Evolutionary conservation across 2,329 filamentous ascomycete species (phyloP), one percentile per base, ranked within the genome.

Genomic region (Clathrospora elynae): DNA sequence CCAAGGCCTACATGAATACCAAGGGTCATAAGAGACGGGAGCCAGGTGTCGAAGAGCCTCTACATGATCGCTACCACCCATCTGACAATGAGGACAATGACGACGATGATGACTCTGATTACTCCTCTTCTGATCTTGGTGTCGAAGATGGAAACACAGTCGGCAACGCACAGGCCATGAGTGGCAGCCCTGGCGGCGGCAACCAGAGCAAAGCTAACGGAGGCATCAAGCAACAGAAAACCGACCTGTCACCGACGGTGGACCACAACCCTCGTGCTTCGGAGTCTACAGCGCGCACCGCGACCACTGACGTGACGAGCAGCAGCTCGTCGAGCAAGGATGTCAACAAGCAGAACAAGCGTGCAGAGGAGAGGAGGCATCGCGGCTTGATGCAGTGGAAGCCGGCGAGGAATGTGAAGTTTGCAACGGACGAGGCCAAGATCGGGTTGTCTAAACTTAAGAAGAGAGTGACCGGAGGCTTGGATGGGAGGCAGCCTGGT

Each of bases 321-420:
- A 31, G 32, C 16, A 41, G 52, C 2, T 63, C 37, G 42, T 68
- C 57, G 25, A 54, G 47, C 63, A 84, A 84, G 64, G 79, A 85
- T 14, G 83, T 86, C 66, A 84, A 83, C 58, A 76, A 77, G 42
- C 79, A 83, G 50, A 89, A 85, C 64, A 83, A 86, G 51, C 84
- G 87, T 33, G 73, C 75, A 31, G 78, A 96, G 66, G 86, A 91
- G 67, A 82, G 91, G 1, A 90, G 91, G 72, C 90, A 96, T 57
- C 80, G 91, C 8, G 92, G 92, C 0, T 62, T 96, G 64, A 95
- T 96, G 89, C 92, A 97, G 70, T 97, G 91, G 90, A 88, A 85
- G 62, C 91, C 92, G 0, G 87, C 91, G 66, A 79, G 92, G 26
- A 96, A 96, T 65, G 77, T 83, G 14, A 83, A 85, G 55, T 97